Percentiles rank a stretch among this genome's conserved stretches.
Conservation (phyloP, 176 grass and related monocot species). For the Rhynchospora breviuscula region DNA sequence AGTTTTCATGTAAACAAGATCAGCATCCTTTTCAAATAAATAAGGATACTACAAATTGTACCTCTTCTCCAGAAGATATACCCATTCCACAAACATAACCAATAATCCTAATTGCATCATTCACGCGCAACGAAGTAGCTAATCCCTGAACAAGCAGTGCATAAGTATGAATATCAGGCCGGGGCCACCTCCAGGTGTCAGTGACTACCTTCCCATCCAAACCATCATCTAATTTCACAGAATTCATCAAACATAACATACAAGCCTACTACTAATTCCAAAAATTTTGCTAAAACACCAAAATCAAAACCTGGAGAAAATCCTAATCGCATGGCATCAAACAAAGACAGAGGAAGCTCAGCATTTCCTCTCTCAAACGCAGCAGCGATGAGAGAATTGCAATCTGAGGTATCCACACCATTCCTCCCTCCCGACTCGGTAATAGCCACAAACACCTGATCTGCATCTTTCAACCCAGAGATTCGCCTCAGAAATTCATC, state of each 20-base stretch:
- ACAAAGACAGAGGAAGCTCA: slow-evolving; percentile 58
- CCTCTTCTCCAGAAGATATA: slow-evolving; percentile 49
- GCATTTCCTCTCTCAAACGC: slow-evolving; percentile 61
- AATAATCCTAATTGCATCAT: slow-evolving; percentile 57
- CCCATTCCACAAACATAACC: slow-evolving; percentile 48
- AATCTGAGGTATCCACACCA: slow-evolving; percentile 30
- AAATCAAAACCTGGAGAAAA: slow-evolving; percentile 35
- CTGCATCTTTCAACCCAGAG: slow-evolving; percentile 39
- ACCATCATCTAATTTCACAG: slow-evolving; percentile 23
- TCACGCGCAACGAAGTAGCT: slow-evolving; percentile 47
- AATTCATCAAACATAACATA: not conserved
- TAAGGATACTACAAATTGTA: slow-evolving; percentile 2
- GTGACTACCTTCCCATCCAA: slow-evolving; percentile 18
- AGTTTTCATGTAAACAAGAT: not conserved
- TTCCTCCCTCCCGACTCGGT: slow-evolving; percentile 24
- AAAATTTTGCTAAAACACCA: not conserved
- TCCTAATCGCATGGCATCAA: slow-evolving; percentile 52
- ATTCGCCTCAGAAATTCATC: slow-evolving; percentile 37
- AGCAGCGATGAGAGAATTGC: slow-evolving; percentile 46
- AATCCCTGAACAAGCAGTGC: slow-evolving; percentile 51
- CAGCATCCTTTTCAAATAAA: not conserved
- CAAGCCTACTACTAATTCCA: not conserved
- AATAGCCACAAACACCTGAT: slow-evolving; percentile 45
- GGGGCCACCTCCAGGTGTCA: slow-evolving; percentile 51
- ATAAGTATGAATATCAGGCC: slow-evolving; percentile 61